phyloP scores from a whole-genome alignment of 2,329 filamentous ascomycete genomes.

The Bipolaris cookei region DNA sequence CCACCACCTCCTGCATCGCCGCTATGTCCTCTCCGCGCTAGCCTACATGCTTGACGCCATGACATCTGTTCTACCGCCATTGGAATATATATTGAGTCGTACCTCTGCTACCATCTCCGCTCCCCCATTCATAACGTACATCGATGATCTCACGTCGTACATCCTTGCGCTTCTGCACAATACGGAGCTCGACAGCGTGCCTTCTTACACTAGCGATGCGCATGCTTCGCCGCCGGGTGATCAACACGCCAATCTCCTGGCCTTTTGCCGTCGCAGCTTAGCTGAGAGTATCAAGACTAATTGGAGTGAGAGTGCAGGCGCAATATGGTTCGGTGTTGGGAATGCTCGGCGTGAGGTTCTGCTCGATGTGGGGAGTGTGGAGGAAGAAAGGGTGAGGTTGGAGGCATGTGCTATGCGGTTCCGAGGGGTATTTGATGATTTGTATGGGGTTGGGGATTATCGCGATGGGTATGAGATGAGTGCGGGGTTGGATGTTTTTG shows the following conservation, averaged over 20 bases:
- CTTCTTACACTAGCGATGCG: slow-evolving; percentile 24
- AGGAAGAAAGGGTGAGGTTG: slow-evolving; percentile 38
- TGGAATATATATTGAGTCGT: slow-evolving; percentile 57
- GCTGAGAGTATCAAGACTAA: slow-evolving; percentile 52
- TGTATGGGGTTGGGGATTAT: neutral
- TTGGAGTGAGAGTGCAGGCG: slow-evolving; percentile 50
- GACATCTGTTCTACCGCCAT: slow-evolving; percentile 48
- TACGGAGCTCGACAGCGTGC: slow-evolving; percentile 21
- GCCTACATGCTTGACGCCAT: slow-evolving; percentile 52
- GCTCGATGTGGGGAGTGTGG: slow-evolving; percentile 43
- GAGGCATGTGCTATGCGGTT: slow-evolving; percentile 29
- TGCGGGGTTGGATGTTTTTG: neutral
- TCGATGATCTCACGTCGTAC: slow-evolving; percentile 51
- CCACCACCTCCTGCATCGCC: slow-evolving; percentile 45
- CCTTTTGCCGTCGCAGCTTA: slow-evolving; percentile 52
- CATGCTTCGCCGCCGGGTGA: neutral
- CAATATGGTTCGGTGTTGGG: slow-evolving; percentile 57
- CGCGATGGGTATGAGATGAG: neutral
- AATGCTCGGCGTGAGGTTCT: slow-evolving; percentile 54
- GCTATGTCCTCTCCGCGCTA: slow-evolving; percentile 50
- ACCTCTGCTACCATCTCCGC: slow-evolving; percentile 3
- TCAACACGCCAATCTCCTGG: slow-evolving; percentile 22
- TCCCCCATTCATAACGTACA: slow-evolving; percentile 47
- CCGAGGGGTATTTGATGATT: neutral
- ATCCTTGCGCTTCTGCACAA: slow-evolving; percentile 34